These are phyloP conservation scores for Fusarium marasasianum DNA, from an alignment of 2,329 filamentous ascomycete genomes.

Conservation along the genomic window DNA sequence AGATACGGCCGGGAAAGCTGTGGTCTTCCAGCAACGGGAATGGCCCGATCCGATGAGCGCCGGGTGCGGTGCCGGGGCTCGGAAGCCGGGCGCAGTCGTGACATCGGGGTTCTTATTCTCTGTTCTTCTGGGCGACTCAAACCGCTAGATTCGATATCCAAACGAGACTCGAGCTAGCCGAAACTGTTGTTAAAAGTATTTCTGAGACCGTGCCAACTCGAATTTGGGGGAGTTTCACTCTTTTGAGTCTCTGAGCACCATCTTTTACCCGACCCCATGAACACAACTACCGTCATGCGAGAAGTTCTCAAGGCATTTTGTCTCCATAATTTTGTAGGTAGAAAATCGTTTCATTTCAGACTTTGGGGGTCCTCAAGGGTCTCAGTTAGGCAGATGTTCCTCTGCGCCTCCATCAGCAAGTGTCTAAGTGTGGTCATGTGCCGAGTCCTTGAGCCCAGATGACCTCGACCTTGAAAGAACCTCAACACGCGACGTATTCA, in stretches of 20 bases:
- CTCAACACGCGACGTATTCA: conserved; percentile 32
- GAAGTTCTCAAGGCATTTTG: conserved; percentile 8
- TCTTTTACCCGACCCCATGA: conserved; percentile 28
- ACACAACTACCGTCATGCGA: conserved; percentile 36
- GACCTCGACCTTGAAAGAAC: conserved; percentile 24
- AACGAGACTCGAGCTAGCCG: background rate
- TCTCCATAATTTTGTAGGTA: conserved; percentile 11
- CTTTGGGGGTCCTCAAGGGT: background rate
- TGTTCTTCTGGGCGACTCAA: background rate
- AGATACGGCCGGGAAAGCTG: conserved; percentile 34
- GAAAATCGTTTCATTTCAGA: background rate
- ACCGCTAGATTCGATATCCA: background rate
- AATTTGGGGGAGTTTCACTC: conserved; percentile 3
- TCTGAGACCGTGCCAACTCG: background rate
- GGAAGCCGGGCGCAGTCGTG: conserved; percentile 24
- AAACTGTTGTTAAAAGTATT: background rate
- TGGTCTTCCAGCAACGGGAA: conserved; percentile 1
- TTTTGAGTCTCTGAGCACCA: conserved; percentile 26
- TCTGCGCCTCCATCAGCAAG: conserved; percentile 34
- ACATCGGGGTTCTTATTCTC: conserved; percentile 12
- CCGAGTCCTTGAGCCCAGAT: conserved; percentile 18
- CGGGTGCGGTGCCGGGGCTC: conserved; percentile 33
- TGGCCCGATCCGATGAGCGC: conserved; percentile 35
- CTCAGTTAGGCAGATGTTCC: conserved; percentile 36
- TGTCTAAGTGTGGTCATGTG: conserved; percentile 38